phyloP scores from a whole-genome alignment of 2,329 filamentous ascomycete species.

The Claviceps africana region DNA sequence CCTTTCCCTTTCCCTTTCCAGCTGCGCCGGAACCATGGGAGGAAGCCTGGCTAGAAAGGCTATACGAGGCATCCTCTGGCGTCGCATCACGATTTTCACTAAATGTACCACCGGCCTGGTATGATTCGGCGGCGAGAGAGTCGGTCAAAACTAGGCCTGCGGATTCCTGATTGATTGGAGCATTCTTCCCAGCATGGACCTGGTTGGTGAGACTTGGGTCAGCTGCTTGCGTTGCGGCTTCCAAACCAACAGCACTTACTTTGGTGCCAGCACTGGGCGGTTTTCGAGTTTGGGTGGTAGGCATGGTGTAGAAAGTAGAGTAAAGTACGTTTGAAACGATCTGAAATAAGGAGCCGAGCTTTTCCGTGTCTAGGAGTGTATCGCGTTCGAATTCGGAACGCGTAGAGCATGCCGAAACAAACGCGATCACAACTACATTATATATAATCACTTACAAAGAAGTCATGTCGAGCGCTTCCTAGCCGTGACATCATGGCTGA shows the following conservation, averaged over 20 bases:
- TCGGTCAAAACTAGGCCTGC: slow-evolving; percentile 50
- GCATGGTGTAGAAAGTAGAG: not conserved
- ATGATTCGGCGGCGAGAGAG: slow-evolving; percentile 65
- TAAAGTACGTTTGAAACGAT: not conserved
- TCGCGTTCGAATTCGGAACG: too few species aligned
- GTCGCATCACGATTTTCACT: slow-evolving; percentile 39
- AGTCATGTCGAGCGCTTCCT: not conserved
- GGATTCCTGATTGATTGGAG: slow-evolving; percentile 42
- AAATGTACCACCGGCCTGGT: slow-evolving; percentile 44
- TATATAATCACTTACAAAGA: not conserved
- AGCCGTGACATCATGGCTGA: slow-evolving; percentile 3
- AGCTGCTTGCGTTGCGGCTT: not conserved
- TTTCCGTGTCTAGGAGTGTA: not conserved
- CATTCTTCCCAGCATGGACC: slow-evolving; percentile 32
- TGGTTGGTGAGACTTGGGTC: slow-evolving; percentile 11
- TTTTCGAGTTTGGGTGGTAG: not conserved
- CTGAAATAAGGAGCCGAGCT: not conserved
- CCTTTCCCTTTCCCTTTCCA: slow-evolving; percentile 2
- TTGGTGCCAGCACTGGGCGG: slow-evolving; percentile 5
- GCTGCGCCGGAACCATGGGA: slow-evolving; percentile 14
- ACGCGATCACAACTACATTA: not conserved
- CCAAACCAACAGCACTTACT: not conserved
- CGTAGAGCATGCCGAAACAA: not conserved
- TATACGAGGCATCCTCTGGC: slow-evolving; percentile 10
- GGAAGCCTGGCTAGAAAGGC: slow-evolving; percentile 24